These are phyloP conservation scores for Syzygium malaccense DNA, from an alignment of 441 rosid species.

Conservation along the genomic window DNA sequence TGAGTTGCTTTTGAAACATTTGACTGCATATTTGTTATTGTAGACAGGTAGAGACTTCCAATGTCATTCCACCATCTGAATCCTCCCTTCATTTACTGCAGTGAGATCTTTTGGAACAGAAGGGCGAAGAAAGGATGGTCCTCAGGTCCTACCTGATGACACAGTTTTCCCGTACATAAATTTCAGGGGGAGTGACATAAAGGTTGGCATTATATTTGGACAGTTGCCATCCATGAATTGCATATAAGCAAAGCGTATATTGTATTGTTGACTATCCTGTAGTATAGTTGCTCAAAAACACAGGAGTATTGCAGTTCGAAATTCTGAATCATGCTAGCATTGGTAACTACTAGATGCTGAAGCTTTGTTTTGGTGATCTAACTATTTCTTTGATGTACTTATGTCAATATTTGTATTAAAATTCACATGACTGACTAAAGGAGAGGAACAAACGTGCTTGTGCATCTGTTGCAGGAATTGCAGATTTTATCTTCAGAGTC, in stretches of 20 bases:
- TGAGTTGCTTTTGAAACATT: background rate
- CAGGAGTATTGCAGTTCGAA: background rate
- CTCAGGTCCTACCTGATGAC: constrained; percentile 21
- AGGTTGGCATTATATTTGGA: constrained; percentile 8
- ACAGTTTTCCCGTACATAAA: constrained; percentile 25
- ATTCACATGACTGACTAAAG: background rate
- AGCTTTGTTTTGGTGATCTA: background rate
- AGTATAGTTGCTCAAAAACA: background rate
- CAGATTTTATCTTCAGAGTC: constrained; percentile 11
- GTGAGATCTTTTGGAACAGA: constrained; percentile 39
- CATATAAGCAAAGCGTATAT: background rate
- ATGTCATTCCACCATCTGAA: background rate
- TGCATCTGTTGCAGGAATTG: constrained; percentile 18
- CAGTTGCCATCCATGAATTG: background rate
- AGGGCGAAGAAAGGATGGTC: constrained; percentile 32
- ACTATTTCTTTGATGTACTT: background rate
- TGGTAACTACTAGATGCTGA: background rate
- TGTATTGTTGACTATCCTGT: background rate
- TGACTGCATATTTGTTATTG: background rate
- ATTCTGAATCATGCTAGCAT: background rate
- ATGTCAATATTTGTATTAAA: background rate
- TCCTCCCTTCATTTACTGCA: constrained; percentile 3
- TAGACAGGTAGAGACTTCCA: background rate
- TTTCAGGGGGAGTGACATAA: constrained; percentile 35
- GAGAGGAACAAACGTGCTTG: background rate